Conservation (phyloP, 805 yeast species). For the Cyberlindnera petersonii region DNA sequence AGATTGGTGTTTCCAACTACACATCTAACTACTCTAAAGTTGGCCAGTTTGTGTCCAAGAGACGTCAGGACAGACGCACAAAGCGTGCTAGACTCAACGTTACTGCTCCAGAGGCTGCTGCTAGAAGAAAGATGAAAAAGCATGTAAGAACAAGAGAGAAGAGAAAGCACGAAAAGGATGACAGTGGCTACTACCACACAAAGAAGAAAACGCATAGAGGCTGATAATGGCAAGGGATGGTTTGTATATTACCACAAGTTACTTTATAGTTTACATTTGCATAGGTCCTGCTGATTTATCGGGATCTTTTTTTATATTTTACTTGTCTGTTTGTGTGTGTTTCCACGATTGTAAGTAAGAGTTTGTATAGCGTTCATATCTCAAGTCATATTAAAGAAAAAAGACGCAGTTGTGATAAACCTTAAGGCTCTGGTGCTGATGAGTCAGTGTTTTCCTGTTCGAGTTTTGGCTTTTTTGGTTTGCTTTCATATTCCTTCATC, state of each 20-base stretch:
- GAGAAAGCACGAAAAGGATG: conserved; percentile 71
- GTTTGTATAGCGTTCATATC: not conserved
- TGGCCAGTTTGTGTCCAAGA: conserved; percentile 50
- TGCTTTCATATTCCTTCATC: conserved; percentile 49
- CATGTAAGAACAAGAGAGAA: conserved; percentile 74
- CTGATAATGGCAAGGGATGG: no score
- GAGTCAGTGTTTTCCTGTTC: conserved; percentile 10
- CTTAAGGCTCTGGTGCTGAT: conserved; percentile 7
- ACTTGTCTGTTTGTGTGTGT: no score
- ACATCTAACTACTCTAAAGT: conserved; percentile 59
- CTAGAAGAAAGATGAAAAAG: conserved; percentile 70
- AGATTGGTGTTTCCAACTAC: conserved; percentile 69
- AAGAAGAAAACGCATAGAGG: conserved; percentile 38
- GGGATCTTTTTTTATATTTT: no score
- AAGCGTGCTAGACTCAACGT: conserved; percentile 74
- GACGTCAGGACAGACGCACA: conserved; percentile 73
- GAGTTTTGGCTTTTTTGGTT: conserved; percentile 14
- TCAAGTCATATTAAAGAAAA: not conserved
- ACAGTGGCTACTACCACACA: conserved; percentile 66
- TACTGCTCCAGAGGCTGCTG: conserved; percentile 77
- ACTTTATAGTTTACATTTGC: no score
- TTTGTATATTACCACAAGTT: no score
- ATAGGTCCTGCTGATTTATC: no score
- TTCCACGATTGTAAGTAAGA: no score
- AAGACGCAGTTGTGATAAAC: not conserved